A percentile compares a stretch with the other conserved stretches of the same genome.
phyloP scores from a whole-genome alignment of 1,284 basidiomycete species.

The Meira miltonrushii region DNA sequence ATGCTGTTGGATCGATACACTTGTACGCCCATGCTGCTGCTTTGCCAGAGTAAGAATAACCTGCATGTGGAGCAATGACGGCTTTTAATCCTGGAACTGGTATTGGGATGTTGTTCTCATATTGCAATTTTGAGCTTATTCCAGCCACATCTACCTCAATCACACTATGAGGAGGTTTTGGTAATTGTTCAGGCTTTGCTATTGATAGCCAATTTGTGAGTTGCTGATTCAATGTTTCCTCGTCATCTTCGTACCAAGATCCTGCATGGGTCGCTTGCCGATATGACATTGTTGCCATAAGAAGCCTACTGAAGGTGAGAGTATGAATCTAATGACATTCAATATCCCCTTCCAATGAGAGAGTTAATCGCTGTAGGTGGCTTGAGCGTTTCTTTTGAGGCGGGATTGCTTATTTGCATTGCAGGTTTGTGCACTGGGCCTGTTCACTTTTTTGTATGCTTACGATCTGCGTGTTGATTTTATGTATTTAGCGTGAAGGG shows the following conservation, averaged over 20 bases:
- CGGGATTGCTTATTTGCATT: no score
- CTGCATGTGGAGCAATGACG: constrained; percentile 98
- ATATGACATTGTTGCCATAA: no score
- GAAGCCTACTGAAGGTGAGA: no score
- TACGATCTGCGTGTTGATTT: no score
- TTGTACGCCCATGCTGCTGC: constrained; percentile 94
- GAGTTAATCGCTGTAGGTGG: no score
- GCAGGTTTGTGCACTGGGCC: no score
- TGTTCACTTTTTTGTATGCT: no score
- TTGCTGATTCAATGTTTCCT: constrained; percentile 53
- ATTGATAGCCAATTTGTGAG: constrained; percentile 9
- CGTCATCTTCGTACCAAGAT: constrained; percentile 77
- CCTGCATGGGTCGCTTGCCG: constrained; percentile 75
- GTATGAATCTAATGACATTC: no score
- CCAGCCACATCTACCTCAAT: not conserved
- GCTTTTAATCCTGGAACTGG: constrained; percentile 78
- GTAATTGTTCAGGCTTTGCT: not conserved
- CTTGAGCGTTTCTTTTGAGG: no score
- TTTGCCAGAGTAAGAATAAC: constrained; percentile 88
- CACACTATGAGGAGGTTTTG: not conserved
- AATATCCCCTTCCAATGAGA: no score
- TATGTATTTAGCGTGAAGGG: no score
- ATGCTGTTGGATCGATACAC: constrained; percentile 70
- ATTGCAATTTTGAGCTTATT: constrained; percentile 15
- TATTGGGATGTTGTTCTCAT: constrained; percentile 54